Evolutionary conservation across 2,329 filamentous ascomycete species (phyloP).

Genomic region (Sporothrix luriei): DNA sequence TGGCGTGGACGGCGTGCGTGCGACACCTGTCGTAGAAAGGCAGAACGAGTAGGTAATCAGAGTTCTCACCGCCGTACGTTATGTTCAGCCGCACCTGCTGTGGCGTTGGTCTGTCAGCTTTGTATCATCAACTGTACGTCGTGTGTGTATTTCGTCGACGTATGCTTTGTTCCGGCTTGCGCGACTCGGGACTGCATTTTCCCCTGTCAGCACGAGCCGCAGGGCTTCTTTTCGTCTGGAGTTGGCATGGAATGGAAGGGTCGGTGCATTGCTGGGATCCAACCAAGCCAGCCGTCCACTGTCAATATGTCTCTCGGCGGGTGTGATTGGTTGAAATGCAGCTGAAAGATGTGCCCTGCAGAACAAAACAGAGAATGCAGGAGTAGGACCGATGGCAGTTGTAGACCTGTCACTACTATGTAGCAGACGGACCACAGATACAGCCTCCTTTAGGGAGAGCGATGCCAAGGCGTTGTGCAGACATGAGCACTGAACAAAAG

Average conservation of each 20-base stretch:
- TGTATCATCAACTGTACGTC: conserved; percentile 1
- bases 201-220: conserved; percentile 4
- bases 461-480: neutral
- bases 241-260: too few relatives aligned
- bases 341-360: conserved; percentile 16
- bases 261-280: too few relatives aligned
- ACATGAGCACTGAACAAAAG: neutral
- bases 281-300: neutral
- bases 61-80: neutral
- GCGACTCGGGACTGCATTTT: neutral
- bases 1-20: too few relatives aligned
- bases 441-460: too few relatives aligned
- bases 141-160: neutral
- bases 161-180: too few relatives aligned
- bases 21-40: too few relatives aligned
- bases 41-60: too few relatives aligned
- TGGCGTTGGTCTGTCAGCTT: conserved; percentile 7
- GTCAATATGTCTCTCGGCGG: conserved; percentile 12
- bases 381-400: neutral
- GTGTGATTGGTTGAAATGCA: conserved; percentile 16
- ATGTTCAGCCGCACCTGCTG: conserved; percentile 10
- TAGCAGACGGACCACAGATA: too few relatives aligned
- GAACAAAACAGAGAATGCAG: neutral
- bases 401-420: too few relatives aligned
- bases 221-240: neutral